Conservation (phyloP, 2,329 filamentous ascomycete genomes). For the Diaporthe sp. region DNA sequence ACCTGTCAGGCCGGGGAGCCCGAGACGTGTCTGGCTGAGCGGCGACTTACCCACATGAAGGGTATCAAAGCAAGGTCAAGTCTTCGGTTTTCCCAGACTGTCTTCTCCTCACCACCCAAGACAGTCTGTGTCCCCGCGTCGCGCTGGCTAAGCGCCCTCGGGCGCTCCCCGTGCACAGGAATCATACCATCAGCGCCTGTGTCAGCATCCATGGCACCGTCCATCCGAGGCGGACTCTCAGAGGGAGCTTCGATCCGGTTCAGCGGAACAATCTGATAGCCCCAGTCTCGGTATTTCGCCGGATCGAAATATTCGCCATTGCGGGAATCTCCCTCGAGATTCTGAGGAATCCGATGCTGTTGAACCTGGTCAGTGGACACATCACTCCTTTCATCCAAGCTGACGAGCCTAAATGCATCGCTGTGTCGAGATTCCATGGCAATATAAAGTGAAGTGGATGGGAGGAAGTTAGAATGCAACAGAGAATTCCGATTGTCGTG, state of each 20-base stretch:
- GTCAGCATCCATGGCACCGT: not conserved
- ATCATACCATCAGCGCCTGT: not conserved
- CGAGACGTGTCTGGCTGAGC: rapidly evolving
- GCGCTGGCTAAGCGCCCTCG: not conserved
- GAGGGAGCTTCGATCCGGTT: not conserved
- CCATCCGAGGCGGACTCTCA: not conserved
- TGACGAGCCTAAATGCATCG: not conserved
- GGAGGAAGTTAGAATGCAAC: not conserved
- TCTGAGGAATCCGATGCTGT: not conserved
- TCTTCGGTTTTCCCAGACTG: not conserved
- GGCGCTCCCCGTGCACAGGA: not conserved
- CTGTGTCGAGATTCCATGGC: not conserved
- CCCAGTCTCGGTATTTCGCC: not conserved
- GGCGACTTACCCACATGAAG: not conserved
- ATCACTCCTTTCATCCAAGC: not conserved
- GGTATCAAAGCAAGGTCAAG: not conserved
- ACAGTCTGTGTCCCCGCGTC: not conserved
- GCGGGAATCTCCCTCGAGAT: not conserved
- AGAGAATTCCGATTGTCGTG: not conserved
- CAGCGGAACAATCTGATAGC: not conserved
- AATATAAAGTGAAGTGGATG: not conserved
- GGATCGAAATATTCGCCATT: not conserved
- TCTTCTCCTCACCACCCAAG: not conserved
- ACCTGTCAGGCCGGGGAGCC: not conserved
- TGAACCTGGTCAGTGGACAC: not conserved